phyloP scores from a whole-genome alignment of 1,284 basidiomycete species.

The Puccinia coronata region DNA sequence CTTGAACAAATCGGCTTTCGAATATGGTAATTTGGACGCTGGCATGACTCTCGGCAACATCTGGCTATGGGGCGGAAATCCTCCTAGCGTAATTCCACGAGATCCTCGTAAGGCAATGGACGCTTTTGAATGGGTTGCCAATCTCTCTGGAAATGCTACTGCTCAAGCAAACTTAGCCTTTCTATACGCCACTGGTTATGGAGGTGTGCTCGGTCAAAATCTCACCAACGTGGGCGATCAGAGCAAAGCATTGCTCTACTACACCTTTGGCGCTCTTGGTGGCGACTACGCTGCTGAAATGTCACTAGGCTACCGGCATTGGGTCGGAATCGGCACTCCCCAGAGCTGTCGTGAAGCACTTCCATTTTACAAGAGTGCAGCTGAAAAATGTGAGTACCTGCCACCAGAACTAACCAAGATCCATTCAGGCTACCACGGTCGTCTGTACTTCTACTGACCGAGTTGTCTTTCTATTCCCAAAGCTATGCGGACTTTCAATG shows the following conservation, averaged over 20 bases:
- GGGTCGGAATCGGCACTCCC: constrained; percentile 86
- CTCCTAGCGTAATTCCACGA: constrained; percentile 39
- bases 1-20: constrained; percentile 71
- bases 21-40: constrained; percentile 75
- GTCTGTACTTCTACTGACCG: neutral
- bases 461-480: constrained; percentile 50
- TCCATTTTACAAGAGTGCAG: constrained; percentile 82
- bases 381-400: constrained; percentile 69
- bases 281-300: constrained; percentile 84
- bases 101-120: constrained; percentile 68
- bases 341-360: constrained; percentile 74
- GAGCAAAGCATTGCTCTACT: constrained; percentile 79
- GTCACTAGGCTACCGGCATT: constrained; percentile 90
- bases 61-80: constrained; percentile 62
- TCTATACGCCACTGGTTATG: constrained; percentile 82
- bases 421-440: constrained; percentile 53
- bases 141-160: constrained; percentile 72
- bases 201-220: constrained; percentile 62
- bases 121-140: constrained; percentile 67
- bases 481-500: constrained; percentile 73
- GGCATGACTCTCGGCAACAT: constrained; percentile 71
- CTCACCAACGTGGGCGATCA: constrained; percentile 66
- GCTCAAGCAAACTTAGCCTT: constrained; percentile 82
- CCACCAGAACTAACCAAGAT: constrained; percentile 6
- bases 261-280: constrained; percentile 86